These are phyloP conservation scores for Salvia miltiorrhiza DNA, from an alignment of 257 asterid genomes.

Conservation along the genomic window DNA sequence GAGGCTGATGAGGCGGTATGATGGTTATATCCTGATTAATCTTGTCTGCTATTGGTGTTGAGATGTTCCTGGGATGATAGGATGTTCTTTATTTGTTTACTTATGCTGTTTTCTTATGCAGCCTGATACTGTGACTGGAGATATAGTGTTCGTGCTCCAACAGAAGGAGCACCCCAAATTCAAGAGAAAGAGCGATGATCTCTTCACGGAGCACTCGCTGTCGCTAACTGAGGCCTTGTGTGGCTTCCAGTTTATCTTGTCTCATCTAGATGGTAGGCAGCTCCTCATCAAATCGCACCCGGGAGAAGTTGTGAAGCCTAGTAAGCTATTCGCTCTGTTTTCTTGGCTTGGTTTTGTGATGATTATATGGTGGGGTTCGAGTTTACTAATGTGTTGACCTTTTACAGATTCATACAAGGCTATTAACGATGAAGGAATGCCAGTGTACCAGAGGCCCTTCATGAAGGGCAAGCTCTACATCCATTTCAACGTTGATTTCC, in stretches of 20 bases:
- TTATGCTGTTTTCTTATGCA: conserved; percentile 5
- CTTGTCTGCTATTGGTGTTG: not conserved
- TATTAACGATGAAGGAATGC: conserved; percentile 61
- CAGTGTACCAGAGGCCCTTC: conserved; percentile 52
- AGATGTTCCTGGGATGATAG: not conserved
- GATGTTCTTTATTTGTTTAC: no score
- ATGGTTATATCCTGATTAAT: not conserved
- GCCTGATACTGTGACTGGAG: conserved; percentile 59
- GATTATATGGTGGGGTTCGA: not conserved
- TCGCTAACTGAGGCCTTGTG: conserved; percentile 46
- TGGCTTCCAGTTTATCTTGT: conserved; percentile 45
- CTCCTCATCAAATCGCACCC: conserved; percentile 48
- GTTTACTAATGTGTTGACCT: not conserved
- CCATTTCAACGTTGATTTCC: conserved; percentile 57
- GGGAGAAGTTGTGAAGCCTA: conserved; percentile 57
- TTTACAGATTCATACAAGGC: conserved; percentile 50
- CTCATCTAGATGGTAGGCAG: conserved; percentile 49
- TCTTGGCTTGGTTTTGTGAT: not conserved
- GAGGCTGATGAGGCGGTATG: conserved; percentile 60
- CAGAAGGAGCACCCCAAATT: conserved; percentile 50
- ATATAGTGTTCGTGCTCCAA: conserved; percentile 55
- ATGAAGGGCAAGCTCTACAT: conserved; percentile 59
- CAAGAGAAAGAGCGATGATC: conserved; percentile 54
- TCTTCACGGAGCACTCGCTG: conserved; percentile 41
- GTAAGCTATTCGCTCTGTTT: conserved; percentile 10